These are phyloP conservation scores for Hanseniaspora occidentalis DNA, from an alignment of 805 yeast species.

Conservation along the genomic window DNA sequence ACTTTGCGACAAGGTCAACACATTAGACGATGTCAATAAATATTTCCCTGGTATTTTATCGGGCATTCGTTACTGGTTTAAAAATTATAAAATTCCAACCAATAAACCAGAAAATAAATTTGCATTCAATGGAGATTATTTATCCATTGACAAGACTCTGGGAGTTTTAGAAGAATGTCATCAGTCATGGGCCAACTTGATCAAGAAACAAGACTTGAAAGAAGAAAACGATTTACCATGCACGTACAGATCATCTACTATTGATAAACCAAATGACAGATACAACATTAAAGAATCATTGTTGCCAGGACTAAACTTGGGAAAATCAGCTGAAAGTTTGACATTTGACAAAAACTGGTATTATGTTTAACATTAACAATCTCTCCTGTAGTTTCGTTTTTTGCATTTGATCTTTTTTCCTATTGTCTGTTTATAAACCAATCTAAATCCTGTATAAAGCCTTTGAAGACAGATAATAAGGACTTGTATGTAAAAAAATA, in stretches of 20 bases:
- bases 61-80: slow-evolving; percentile 67
- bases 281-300: not conserved
- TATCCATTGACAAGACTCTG: slow-evolving; percentile 45
- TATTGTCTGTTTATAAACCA: not conserved
- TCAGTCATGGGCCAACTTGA: slow-evolving; percentile 51
- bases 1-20: slow-evolving; percentile 44
- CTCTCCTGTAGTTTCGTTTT: not conserved
- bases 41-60: slow-evolving; percentile 60
- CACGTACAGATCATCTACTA: not conserved
- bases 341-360: not conserved
- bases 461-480: no score
- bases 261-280: no score
- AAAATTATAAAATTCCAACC: slow-evolving; percentile 71
- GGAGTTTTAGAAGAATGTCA: slow-evolving; percentile 51
- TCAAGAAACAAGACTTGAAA: slow-evolving; percentile 14
- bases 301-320: not conserved
- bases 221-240: not conserved
- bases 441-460: not conserved
- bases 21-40: slow-evolving; percentile 53
- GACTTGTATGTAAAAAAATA: no score
- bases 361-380: not conserved
- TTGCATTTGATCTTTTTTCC: not conserved
- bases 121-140: slow-evolving; percentile 60
- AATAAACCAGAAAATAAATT: slow-evolving; percentile 68
- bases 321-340: not conserved